Evolutionary conservation across 2,329 filamentous ascomycete species (phyloP), one percentile per base, ranked within the genome.

Genomic region (Botrytis fragariae): DNA sequence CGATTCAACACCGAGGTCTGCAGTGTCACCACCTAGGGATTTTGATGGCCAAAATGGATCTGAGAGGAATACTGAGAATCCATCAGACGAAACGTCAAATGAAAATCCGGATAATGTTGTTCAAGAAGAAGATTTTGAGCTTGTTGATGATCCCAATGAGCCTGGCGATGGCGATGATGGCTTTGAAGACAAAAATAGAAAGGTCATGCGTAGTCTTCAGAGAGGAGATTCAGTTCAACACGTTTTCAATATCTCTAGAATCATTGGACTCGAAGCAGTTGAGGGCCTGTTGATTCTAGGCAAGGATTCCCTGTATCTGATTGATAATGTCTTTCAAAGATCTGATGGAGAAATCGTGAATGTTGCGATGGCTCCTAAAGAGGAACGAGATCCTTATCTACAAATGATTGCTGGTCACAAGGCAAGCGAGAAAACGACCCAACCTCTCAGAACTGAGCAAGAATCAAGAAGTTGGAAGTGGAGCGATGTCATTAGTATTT

Each of bases 141-240:
- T 99, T 77, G 92, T 99, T 10, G 95, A 98, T 74, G 95, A 98
- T 75, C 95, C 95, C 0, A 94, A 94, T 78, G 92, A 95, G 90
- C 92, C 59, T n/a, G 89, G 93, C 39, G 94, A 96, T 63, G 86
- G 83, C 1, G 89, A 90, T 22, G 90, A 92, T 77, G 91, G 91
- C 1, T 97, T 97, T 75, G 97, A 99, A 82, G 97, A 99, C 82
- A 98, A 98, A 84, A 98, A 99, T 79, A 89, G 97, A 62, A 98
- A 98, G 82, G 95, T 99, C 62, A 97, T 98, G 94, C 89, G 96
- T 69, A 95, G 94, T 76, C 86, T 99, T 18, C 92, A 97, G 78
- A 92, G 92, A 20, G 94, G 95, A 8, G 96, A 99, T 79, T 89
- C 95, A 72, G 95, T 99, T 2, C 93, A 98, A 81, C 92, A 93